These are phyloP conservation scores for Microdochium paspali DNA, from an alignment of 2,329 filamentous ascomycete genomes.

Conservation along the genomic window DNA sequence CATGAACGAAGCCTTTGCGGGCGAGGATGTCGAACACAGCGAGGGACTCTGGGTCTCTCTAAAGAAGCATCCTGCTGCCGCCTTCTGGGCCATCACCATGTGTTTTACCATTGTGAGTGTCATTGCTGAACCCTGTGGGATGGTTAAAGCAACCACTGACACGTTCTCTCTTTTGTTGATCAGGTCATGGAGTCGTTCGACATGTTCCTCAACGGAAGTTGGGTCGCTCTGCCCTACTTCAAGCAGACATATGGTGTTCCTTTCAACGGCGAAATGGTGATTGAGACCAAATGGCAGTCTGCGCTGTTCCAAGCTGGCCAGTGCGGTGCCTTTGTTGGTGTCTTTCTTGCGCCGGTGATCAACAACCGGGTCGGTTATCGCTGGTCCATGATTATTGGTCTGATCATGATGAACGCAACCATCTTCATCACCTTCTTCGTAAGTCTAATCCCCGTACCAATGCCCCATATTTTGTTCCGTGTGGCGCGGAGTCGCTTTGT, in stretches of 20 bases:
- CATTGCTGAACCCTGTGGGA: not conserved
- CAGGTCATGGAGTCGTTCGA: slow-evolving; percentile 41
- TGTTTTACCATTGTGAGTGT: slow-evolving; percentile 37
- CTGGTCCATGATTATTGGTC: slow-evolving; percentile 22
- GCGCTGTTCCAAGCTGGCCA: slow-evolving; percentile 23
- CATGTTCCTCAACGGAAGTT: slow-evolving; percentile 37
- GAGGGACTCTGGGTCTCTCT: slow-evolving; percentile 27
- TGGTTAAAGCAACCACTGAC: not conserved
- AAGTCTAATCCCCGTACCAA: slow-evolving; percentile 5
- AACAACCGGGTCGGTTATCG: slow-evolving; percentile 26
- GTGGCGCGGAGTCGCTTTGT: too few species aligned
- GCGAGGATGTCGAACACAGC: slow-evolving; percentile 31
- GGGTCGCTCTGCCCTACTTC: slow-evolving; percentile 31
- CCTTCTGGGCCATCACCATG: slow-evolving; percentile 37
- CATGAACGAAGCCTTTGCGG: slow-evolving; percentile 29
- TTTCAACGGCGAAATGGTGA: slow-evolving; percentile 9
- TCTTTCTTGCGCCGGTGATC: slow-evolving; percentile 25
- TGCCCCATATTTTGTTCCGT: too few species aligned
- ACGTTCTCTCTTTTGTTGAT: slow-evolving; percentile 4
- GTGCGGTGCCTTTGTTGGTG: slow-evolving; percentile 24
- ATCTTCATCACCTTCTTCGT: slow-evolving; percentile 46
- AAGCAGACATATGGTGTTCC: slow-evolving; percentile 24
- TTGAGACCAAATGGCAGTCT: slow-evolving; percentile 31
- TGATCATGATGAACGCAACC: slow-evolving; percentile 19
- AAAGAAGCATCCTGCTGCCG: slow-evolving; percentile 31